phyloP scores from a whole-genome alignment of 83 land plant genomes.

The Picea abies region DNA sequence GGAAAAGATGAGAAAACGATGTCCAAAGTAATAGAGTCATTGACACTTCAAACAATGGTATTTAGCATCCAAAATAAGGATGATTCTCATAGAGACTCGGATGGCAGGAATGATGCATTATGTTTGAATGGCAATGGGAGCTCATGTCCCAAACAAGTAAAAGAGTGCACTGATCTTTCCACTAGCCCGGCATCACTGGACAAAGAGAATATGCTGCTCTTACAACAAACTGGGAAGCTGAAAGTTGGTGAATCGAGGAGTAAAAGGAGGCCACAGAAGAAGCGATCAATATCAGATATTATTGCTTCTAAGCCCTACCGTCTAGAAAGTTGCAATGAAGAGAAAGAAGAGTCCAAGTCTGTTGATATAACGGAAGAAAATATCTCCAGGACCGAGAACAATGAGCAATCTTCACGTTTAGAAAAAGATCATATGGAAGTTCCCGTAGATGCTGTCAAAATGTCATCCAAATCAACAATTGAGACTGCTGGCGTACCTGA shows the following conservation, averaged over 20 bases:
- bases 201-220: not conserved
- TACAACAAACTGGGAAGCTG: not conserved
- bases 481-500: not conserved
- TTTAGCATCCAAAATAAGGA: not conserved
- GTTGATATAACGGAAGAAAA: not conserved
- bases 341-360: not conserved
- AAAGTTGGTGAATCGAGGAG: not conserved
- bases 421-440: not conserved
- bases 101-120: not conserved
- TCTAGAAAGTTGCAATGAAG: not conserved
- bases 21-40: not conserved
- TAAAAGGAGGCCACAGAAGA: constrained; percentile 5
- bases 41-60: constrained; percentile 12
- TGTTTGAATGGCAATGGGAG: not conserved
- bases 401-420: not conserved
- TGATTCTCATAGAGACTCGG: not conserved
- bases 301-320: not conserved
- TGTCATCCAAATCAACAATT: not conserved
- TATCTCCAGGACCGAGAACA: not conserved
- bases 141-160: not conserved
- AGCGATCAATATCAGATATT: constrained; percentile 8
- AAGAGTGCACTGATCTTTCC: not conserved
- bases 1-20: not conserved
- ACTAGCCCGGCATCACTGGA: not conserved
- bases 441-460: not conserved